Percentiles rank a stretch among this genome's conserved stretches.
phyloP scores from a whole-genome alignment of 2,329 filamentous ascomycete species.

The Colletotrichum sp. region DNA sequence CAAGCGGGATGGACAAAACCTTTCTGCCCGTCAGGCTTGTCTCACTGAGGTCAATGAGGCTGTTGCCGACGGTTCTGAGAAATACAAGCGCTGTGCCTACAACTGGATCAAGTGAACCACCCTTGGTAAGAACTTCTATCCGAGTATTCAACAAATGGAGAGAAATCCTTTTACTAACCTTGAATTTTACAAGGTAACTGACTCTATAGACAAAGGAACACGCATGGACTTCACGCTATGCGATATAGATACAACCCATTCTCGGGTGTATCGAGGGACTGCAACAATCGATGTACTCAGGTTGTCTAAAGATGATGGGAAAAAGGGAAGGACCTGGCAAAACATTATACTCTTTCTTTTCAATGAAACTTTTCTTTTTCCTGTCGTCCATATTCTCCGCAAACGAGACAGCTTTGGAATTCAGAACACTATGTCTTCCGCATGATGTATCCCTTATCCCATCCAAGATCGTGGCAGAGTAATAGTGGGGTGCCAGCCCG shows the following conservation, averaged over 20 bases:
- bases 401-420: too few species aligned
- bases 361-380: too few species aligned
- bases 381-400: too few species aligned
- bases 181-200: neutral
- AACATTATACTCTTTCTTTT: too few species aligned
- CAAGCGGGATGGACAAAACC: neutral
- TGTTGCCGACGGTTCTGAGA: neutral
- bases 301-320: too few species aligned
- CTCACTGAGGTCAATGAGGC: neutral
- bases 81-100: neutral
- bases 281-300: too few species aligned
- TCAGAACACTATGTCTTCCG: too few species aligned
- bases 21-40: neutral
- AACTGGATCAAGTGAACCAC: neutral
- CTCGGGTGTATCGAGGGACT: neutral
- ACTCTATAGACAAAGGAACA: neutral
- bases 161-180: neutral
- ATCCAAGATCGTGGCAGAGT: too few species aligned
- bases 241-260: neutral
- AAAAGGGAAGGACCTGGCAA: too few species aligned
- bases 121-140: neutral
- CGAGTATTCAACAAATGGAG: neutral
- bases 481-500: too few species aligned
- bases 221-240: neutral
- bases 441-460: too few species aligned